Conservation (phyloP, 2,329 filamentous ascomycete species). For the Alternaria sp. region DNA sequence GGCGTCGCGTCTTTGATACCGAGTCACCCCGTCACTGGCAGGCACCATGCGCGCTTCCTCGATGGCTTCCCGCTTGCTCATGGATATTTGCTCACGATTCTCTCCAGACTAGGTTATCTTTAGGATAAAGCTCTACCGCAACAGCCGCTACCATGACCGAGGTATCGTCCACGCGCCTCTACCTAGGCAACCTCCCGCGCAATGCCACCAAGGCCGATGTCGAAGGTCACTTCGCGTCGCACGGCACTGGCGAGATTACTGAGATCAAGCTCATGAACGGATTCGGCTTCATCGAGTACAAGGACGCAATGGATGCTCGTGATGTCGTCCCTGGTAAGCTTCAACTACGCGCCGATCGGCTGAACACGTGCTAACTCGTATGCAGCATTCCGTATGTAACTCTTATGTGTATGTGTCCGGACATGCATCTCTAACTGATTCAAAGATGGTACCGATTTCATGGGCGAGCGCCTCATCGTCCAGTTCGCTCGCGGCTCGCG, state of each 20-base stretch:
- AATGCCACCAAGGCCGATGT: slow-evolving; percentile 97
- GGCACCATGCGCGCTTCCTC: slow-evolving; percentile 29
- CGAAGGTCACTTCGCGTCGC: slow-evolving; percentile 91
- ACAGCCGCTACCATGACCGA: slow-evolving; percentile 67
- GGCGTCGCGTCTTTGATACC: slow-evolving; percentile 20
- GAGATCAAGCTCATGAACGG: slow-evolving; percentile 99
- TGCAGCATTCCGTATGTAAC: slow-evolving; percentile 63
- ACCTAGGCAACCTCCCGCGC: slow-evolving; percentile 96
- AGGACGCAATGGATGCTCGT: slow-evolving; percentile 96
- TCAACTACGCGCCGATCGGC: slow-evolving; percentile 7
- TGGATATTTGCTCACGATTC: slow-evolving; percentile 43
- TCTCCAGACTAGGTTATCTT: slow-evolving; percentile 41
- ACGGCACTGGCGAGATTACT: slow-evolving; percentile 96
- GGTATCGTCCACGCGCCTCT: slow-evolving; percentile 93
- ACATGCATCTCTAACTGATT: slow-evolving; percentile 22
- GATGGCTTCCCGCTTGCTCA: slow-evolving; percentile 29
- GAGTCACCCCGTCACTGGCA: slow-evolving; percentile 25
- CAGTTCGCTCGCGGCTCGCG: slow-evolving; percentile 94
- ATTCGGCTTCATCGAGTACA: slow-evolving; percentile 99
- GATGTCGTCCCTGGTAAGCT: slow-evolving; percentile 94
- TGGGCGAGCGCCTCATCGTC: slow-evolving; percentile 95
- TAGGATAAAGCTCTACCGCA: slow-evolving; percentile 20
- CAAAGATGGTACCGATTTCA: slow-evolving; percentile 94
- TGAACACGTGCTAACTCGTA: slow-evolving; percentile 30
- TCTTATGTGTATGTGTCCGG: not conserved